Evolutionary conservation across 345 rosid species (phyloP).

Genomic region (Hibiscus mutabilis): DNA sequence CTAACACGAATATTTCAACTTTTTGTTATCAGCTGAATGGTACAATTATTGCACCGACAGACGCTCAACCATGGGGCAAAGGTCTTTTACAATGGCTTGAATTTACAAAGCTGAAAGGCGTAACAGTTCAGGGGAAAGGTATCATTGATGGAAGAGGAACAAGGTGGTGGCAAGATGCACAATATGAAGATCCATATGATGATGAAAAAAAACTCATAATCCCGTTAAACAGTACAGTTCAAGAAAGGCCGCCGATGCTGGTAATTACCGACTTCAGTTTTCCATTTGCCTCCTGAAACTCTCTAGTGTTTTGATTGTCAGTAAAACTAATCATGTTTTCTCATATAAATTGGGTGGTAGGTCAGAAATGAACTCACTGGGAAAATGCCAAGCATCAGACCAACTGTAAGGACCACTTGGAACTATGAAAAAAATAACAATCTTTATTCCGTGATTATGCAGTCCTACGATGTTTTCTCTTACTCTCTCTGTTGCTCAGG

Average conservation of each 20-base stretch:
- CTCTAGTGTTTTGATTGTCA: not conserved
- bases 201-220: constrained; percentile 48
- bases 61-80: constrained; percentile 56
- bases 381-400: constrained; percentile 82
- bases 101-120: constrained; percentile 77
- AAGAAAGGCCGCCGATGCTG: constrained; percentile 32
- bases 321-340: constrained; percentile 20
- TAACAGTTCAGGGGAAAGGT: constrained; percentile 77
- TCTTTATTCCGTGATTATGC: constrained; percentile 3
- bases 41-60: constrained; percentile 68
- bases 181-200: constrained; percentile 49
- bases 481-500: constrained; percentile 39
- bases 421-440: not conserved
- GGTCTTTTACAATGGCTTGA: constrained; percentile 82
- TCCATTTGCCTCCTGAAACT: not conserved
- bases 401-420: constrained; percentile 64
- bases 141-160: constrained; percentile 91
- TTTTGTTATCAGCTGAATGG: constrained; percentile 67
- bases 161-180: constrained; percentile 78
- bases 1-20: too few relatives aligned
- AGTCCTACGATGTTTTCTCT: constrained; percentile 2
- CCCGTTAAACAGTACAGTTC: constrained; percentile 48
- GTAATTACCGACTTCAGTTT: constrained; percentile 29
- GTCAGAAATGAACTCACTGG: constrained; percentile 49
- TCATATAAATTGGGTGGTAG: constrained; percentile 37